phyloP scores from a whole-genome alignment of 441 rosid genomes.

The Arabidopsis hybrid region DNA sequence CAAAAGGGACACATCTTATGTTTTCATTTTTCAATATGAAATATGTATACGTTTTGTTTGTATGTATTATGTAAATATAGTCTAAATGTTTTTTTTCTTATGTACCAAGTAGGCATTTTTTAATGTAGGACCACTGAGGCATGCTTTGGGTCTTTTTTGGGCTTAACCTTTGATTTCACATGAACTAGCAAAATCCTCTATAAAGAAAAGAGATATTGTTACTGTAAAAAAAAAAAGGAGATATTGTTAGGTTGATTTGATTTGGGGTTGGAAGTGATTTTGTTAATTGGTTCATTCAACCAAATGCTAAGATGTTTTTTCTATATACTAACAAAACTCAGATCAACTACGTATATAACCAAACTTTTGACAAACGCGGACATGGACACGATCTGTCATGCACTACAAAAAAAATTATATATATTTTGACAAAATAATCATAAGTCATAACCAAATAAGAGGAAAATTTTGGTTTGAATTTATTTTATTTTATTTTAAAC shows the following conservation, averaged over 20 bases:
- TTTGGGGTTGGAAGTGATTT: constrained; percentile 6
- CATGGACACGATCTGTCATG: too few relatives aligned
- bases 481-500: too few relatives aligned
- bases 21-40: constrained; percentile 1
- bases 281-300: background rate
- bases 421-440: too few relatives aligned
- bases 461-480: too few relatives aligned
- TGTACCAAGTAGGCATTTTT: background rate
- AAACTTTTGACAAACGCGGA: too few relatives aligned
- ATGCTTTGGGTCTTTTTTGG: constrained; percentile 27
- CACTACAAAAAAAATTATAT: too few relatives aligned
- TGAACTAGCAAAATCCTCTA: background rate
- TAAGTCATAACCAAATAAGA: too few relatives aligned
- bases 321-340: too few relatives aligned
- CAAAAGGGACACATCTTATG: constrained; percentile 24
- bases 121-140: background rate
- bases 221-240: too few relatives aligned
- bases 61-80: background rate
- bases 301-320: background rate
- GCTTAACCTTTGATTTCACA: constrained; percentile 11
- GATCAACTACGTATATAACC: too few relatives aligned
- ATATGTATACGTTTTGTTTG: background rate
- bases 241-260: too few relatives aligned
- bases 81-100: background rate
- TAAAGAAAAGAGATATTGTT: background rate